Evolutionary conservation across 768 basidiomycete species (phyloP).

Genomic region (Fibroporia radiculosa): DNA sequence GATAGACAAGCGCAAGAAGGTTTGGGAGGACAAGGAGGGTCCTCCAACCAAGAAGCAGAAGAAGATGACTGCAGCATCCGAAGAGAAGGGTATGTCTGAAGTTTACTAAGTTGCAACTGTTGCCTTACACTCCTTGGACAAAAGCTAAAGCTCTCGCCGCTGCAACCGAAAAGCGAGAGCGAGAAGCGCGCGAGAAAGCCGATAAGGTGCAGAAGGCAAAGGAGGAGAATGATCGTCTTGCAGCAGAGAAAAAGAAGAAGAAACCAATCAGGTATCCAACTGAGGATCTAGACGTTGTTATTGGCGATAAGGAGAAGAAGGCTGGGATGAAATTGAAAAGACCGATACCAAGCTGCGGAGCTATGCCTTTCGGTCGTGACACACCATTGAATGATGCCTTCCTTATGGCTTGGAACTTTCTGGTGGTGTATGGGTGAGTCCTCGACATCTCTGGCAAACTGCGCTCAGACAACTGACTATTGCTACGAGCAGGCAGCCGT

Average conservation of each 20-base stretch:
- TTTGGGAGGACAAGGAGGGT: slow-evolving; percentile 83
- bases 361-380: slow-evolving; percentile 62
- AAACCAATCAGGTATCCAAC: slow-evolving; percentile 89
- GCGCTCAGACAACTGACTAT: neutral
- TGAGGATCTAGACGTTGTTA: slow-evolving; percentile 79
- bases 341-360: slow-evolving; percentile 53
- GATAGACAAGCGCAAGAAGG: slow-evolving; percentile 89
- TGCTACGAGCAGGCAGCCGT: slow-evolving; percentile 53
- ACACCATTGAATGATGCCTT: slow-evolving; percentile 73
- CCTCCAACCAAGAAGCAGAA: slow-evolving; percentile 78
- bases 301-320: slow-evolving; percentile 78
- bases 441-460: neutral
- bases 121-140: neutral
- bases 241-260: slow-evolving; percentile 80
- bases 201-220: slow-evolving; percentile 57
- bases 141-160: slow-evolving; percentile 24
- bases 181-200: slow-evolving; percentile 62
- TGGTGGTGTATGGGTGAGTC: slow-evolving; percentile 86
- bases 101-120: neutral
- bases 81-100: slow-evolving; percentile 56
- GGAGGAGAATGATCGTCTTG: slow-evolving; percentile 64
- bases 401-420: slow-evolving; percentile 89
- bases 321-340: slow-evolving; percentile 62
- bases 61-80: slow-evolving; percentile 64
- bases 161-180: slow-evolving; percentile 56